phyloP scores from a whole-genome alignment of 192 early-diverging fungal genomes.

The Oehlia diaphana region DNA sequence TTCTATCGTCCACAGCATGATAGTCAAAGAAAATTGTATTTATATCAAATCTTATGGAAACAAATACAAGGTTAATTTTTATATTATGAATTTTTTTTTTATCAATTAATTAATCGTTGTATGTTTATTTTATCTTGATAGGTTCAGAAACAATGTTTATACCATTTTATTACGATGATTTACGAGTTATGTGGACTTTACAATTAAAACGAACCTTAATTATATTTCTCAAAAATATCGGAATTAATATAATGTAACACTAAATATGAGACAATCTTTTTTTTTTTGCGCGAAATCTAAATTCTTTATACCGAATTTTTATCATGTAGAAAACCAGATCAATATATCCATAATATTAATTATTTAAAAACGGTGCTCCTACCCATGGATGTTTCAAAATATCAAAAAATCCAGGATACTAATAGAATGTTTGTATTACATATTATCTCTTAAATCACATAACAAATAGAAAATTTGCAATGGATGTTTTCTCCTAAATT shows the following conservation, averaged over 20 bases:
- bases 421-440: slow-evolving; percentile 1
- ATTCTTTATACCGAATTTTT: neutral
- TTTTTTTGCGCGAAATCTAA: neutral
- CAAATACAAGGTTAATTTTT: neutral
- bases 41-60: slow-evolving; percentile 34
- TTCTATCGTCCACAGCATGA: slow-evolving; percentile 42
- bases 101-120: neutral
- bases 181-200: slow-evolving; percentile 30
- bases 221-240: slow-evolving; percentile 21
- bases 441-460: neutral
- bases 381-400: neutral
- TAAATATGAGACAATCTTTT: neutral
- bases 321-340: neutral
- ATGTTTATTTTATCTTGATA: neutral
- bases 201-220: slow-evolving; percentile 25
- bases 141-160: slow-evolving; percentile 12
- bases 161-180: slow-evolving; percentile 29
- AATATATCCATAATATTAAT: neutral
- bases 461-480: too few relatives aligned
- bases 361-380: slow-evolving; percentile 9
- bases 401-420: slow-evolving; percentile 1
- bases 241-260: slow-evolving; percentile 3
- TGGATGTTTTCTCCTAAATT: too few relatives aligned
- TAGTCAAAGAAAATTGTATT: slow-evolving; percentile 28
- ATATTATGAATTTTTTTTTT: slow-evolving; percentile 18